Conservation (phyloP, 306 rosid species). For the Sophora flavescens region DNA sequence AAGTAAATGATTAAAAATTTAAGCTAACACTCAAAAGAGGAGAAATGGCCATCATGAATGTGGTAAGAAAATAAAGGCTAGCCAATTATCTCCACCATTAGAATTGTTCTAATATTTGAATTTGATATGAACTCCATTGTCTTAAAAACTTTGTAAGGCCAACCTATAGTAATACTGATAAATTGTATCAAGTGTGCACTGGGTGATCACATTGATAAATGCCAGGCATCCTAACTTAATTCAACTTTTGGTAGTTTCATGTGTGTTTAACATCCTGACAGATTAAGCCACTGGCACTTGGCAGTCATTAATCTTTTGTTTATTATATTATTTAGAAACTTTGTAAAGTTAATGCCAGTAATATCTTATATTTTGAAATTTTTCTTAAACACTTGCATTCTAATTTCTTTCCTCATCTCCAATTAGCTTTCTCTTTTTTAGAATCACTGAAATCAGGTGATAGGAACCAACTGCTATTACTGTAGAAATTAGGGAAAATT, state of each 20-base stretch:
- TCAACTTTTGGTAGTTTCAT: slow-evolving; percentile 20
- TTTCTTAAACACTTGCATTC: slow-evolving; percentile 7
- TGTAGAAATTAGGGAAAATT: too few relatives aligned
- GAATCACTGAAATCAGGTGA: neutral
- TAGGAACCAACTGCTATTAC: too few relatives aligned
- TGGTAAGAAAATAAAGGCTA: slow-evolving; percentile 14
- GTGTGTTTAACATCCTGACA: neutral
- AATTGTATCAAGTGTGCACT: neutral
- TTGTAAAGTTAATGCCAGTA: slow-evolving; percentile 18
- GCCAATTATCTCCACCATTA: slow-evolving; percentile 1
- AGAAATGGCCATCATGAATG: slow-evolving; percentile 28
- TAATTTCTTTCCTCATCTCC: slow-evolving; percentile 24
- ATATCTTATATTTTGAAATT: neutral
- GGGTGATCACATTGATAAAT: neutral
- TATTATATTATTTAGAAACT: neutral
- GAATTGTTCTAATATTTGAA: slow-evolving; percentile 21
- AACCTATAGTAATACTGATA: slow-evolving; percentile 3
- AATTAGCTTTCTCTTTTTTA: slow-evolving; percentile 26
- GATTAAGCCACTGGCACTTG: neutral
- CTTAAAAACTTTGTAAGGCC: slow-evolving; percentile 14
- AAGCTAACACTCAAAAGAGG: slow-evolving; percentile 14
- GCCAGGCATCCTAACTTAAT: neutral
- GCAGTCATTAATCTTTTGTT: neutral
- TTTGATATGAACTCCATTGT: neutral
- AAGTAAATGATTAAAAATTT: slow-evolving; percentile 32